Evolutionary conservation across 2,329 filamentous ascomycete species (phyloP).

Genomic region (Ophiosphaerella narmari): DNA sequence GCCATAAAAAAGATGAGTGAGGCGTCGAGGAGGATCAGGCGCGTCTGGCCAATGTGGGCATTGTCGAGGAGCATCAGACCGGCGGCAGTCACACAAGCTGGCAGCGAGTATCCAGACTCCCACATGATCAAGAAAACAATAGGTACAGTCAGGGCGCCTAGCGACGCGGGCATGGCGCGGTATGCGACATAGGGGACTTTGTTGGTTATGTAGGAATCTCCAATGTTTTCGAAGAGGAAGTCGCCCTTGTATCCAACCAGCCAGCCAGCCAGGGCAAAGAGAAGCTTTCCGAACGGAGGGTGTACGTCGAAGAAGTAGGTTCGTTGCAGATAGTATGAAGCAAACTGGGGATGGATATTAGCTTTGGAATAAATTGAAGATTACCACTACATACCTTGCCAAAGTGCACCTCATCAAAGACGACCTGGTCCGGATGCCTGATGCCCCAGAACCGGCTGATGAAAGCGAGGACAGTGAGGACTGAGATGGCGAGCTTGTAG

Average conservation of each 20-base stretch:
- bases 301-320: conserved; percentile 99
- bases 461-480: conserved; percentile 85
- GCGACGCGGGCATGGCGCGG: conserved; percentile 86
- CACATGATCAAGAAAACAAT: conserved; percentile 98
- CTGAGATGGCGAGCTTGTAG: conserved; percentile 75
- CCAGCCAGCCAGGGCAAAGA: conserved; percentile 97
- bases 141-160: conserved; percentile 92
- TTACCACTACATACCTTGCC: conserved; percentile 74
- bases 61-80: conserved; percentile 93
- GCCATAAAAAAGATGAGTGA: conserved; percentile 96
- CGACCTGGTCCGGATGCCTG: conserved; percentile 91
- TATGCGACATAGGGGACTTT: conserved; percentile 97
- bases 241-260: conserved; percentile 94
- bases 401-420: conserved; percentile 99
- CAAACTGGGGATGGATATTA: conserved; percentile 48
- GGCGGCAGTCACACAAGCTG: conserved; percentile 85
- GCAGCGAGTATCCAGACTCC: conserved; percentile 97
- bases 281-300: conserved; percentile 95
- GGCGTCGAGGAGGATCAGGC: conserved; percentile 91
- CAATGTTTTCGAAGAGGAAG: conserved; percentile 99
- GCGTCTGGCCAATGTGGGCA: conserved; percentile 94
- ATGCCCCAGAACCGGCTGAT: conserved; percentile 95
- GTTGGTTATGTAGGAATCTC: conserved; percentile 96
- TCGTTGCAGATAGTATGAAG: conserved; percentile 82
- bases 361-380: conserved; percentile 9